Evolutionary conservation across 768 basidiomycete genomes (phyloP).

Genomic region (Trametes punicea): DNA sequence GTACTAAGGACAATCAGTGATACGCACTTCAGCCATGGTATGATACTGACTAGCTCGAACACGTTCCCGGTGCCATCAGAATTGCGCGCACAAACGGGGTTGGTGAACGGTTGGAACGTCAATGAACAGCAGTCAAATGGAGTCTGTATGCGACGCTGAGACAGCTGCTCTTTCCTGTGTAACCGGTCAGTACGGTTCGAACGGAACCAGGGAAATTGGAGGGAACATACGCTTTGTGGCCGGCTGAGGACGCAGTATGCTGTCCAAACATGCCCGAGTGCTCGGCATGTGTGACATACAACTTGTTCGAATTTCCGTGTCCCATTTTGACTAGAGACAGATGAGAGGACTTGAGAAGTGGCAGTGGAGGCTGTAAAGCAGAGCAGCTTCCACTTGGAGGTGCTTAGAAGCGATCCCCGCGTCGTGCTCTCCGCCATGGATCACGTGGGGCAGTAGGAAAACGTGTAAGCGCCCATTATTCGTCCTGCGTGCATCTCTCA

Average conservation of each 20-base stretch:
- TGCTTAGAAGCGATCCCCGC: constrained; percentile 3
- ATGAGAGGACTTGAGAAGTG: not conserved
- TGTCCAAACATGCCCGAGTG: constrained; percentile 78
- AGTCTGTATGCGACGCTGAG: constrained; percentile 58
- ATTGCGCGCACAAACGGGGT: constrained; percentile 87
- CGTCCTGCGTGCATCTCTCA: too few relatives aligned
- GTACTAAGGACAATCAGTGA: not conserved
- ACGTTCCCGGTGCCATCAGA: constrained; percentile 76
- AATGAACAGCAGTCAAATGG: constrained; percentile 92
- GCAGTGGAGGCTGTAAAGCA: not conserved
- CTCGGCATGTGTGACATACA: constrained; percentile 88
- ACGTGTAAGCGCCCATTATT: not conserved
- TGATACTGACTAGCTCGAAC: constrained; percentile 88
- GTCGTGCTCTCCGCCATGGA: not conserved
- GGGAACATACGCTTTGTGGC: constrained; percentile 57
- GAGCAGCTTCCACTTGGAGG: not conserved
- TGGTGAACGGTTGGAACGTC: constrained; percentile 83
- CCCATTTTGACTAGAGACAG: constrained; percentile 50
- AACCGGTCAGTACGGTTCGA: not conserved
- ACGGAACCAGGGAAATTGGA: not conserved
- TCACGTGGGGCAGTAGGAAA: not conserved
- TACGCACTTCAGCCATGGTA: constrained; percentile 89
- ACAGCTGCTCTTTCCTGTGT: constrained; percentile 62
- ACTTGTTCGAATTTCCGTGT: constrained; percentile 82
- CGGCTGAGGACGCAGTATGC: constrained; percentile 71